A percentile compares a stretch with the other conserved stretches of the same genome.
These are phyloP conservation scores for Plasmodium blacklocki DNA, from an alignment of 169 alveolate genomes.

Conservation along the genomic window DNA sequence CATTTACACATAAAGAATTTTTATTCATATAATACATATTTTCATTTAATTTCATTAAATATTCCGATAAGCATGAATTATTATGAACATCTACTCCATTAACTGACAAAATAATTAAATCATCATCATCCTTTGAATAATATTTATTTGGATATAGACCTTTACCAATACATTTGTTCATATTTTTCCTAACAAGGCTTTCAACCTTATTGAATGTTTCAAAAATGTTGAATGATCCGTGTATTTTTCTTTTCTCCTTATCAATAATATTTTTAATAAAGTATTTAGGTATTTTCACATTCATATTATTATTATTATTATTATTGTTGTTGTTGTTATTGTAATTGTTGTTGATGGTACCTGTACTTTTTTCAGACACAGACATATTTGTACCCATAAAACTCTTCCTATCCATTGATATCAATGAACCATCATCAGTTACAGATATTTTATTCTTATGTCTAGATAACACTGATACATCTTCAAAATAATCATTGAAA, in stretches of 20 bases:
- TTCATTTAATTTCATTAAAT: slow-evolving; percentile 47
- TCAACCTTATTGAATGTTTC: slow-evolving; percentile 57
- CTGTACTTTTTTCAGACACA: not conserved
- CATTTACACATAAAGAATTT: slow-evolving; percentile 31
- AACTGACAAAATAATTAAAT: slow-evolving; percentile 40
- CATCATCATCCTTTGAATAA: slow-evolving; percentile 45
- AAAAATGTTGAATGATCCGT: slow-evolving; percentile 62
- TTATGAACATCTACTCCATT: slow-evolving; percentile 73
- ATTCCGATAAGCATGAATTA: slow-evolving; percentile 71
- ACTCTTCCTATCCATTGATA: not conserved
- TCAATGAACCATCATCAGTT: not conserved
- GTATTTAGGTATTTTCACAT: slow-evolving; percentile 3
- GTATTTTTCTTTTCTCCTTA: slow-evolving; percentile 32
- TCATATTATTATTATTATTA: not conserved
- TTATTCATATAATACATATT: slow-evolving; percentile 48
- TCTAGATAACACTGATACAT: not conserved
- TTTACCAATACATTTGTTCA: slow-evolving; percentile 11
- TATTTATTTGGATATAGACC: slow-evolving; percentile 5
- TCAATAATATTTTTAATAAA: slow-evolving; percentile 17
- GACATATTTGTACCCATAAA: not conserved
- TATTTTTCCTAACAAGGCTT: slow-evolving; percentile 38
- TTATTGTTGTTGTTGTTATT: not conserved
- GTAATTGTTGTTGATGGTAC: not conserved
- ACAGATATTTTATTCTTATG: not conserved
- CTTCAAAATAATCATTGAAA: not conserved